Conservation (phyloP, 768 basidiomycete species). For the Paxillus ammoniavirescens region DNA sequence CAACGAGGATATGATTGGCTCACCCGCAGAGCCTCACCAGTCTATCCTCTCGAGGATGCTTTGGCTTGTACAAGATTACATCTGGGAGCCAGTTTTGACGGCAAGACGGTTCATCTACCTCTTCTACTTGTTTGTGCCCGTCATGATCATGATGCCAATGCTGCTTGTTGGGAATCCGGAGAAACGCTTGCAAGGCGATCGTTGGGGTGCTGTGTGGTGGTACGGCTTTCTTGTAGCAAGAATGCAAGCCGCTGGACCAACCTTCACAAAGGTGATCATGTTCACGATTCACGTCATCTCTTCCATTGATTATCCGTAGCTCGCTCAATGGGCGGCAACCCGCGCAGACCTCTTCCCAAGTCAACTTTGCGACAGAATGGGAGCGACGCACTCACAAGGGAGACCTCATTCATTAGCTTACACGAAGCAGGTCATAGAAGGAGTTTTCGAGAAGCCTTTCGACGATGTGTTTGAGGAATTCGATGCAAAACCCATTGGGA, state of each 20-base stretch:
- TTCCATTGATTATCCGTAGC: conserved; percentile 40
- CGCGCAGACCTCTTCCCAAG: conserved; percentile 92
- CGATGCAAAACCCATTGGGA: conserved; percentile 85
- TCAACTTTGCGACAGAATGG: conserved; percentile 79
- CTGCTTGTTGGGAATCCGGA: conserved; percentile 65
- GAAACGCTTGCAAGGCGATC: conserved; percentile 61
- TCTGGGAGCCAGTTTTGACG: conserved; percentile 88
- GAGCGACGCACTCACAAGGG: conserved; percentile 85
- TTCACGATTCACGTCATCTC: conserved; percentile 4
- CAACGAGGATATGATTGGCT: conserved; percentile 47
- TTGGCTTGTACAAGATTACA: conserved; percentile 48
- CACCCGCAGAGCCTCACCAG: conserved; percentile 62
- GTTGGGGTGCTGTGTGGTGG: conserved; percentile 98
- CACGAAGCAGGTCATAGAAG: conserved; percentile 79
- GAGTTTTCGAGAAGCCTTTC: conserved; percentile 81
- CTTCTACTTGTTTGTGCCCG: conserved; percentile 81
- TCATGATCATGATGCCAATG: conserved; percentile 82
- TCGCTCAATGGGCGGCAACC: conserved; percentile 98
- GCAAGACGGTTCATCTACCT: conserved; percentile 81
- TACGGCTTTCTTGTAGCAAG: conserved; percentile 82
- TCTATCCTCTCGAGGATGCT: conserved; percentile 45
- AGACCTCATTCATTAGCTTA: conserved; percentile 77
- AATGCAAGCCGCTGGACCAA: conserved; percentile 96
- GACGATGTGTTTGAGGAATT: conserved; percentile 91
- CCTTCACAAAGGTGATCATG: conserved; percentile 83